phyloP scores from a whole-genome alignment of 2,329 filamentous ascomycete genomes.

The Fusarium sp. region DNA sequence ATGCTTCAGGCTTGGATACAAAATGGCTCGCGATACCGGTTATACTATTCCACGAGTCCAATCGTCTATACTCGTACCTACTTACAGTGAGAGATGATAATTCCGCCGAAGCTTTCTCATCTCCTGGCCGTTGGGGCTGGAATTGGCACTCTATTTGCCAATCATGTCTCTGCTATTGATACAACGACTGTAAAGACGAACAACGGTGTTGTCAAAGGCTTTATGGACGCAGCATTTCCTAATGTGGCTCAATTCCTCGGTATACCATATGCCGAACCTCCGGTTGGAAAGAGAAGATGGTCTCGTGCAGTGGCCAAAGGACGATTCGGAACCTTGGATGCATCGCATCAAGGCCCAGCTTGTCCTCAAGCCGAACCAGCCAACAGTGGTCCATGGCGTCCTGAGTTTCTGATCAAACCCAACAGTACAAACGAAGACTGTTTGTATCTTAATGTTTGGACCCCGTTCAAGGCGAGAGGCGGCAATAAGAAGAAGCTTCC shows the following conservation, averaged over 20 bases:
- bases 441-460: slow-evolving; percentile 6
- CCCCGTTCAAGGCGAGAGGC: neutral
- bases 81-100: neutral
- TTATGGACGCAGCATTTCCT: neutral
- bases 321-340: neutral
- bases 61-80: rapidly evolving
- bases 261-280: slow-evolving; percentile 13
- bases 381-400: neutral
- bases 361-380: slow-evolving; percentile 14
- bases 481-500: neutral
- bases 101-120: rapidly evolving
- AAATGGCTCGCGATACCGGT: neutral
- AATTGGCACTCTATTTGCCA: neutral
- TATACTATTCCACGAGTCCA: neutral
- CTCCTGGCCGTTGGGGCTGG: neutral
- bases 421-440: slow-evolving; percentile 16
- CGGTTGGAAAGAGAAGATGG: neutral
- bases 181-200: neutral
- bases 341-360: neutral
- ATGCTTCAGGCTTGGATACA: neutral
- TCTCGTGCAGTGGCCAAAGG: neutral
- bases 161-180: neutral
- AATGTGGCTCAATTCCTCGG: slow-evolving; percentile 13
- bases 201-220: slow-evolving; percentile 3
- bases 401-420: slow-evolving; percentile 14